Base-by-base conservation (phyloP, 805 yeast species). In the Debaryomyces castellii region DNA sequence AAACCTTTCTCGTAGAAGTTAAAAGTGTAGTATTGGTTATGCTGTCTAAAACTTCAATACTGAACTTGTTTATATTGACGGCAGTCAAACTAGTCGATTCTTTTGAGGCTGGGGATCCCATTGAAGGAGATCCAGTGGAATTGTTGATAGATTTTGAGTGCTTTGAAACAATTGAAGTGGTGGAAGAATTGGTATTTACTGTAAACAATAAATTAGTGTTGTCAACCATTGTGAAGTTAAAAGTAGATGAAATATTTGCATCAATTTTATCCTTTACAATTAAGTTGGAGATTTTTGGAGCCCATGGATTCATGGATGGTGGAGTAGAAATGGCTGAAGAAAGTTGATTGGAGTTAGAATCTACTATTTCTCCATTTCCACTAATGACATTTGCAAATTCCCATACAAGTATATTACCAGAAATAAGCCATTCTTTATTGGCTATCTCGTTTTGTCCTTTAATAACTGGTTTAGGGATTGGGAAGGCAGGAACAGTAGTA, bases 361-460 rank as follows among this genome's bases (percentile, higher is more conserved):
- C 17, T 5, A 49, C 20, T 9, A 58, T 41, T 6, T 48, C 57
- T 45, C 63, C 66, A 21, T 44, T 45, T 16, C 58, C 49, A 7
- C 41, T 14, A 18, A 39, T 11, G 28, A 63, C 51, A 6, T 42
- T 27, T 3, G 40, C 28, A 21, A 57, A 50, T 44, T 55, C 57
- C 65, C 64, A 62, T 32, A 54, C 57, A 37, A 60, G 57, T 35
- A 63, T 51, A 44, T 59, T 60, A 46, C 65, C 66, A 27, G 60
- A 47, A 14, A 63, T 39, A 24, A 52, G 54, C 68, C 68, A 63
- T 11, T 44, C 35, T 25, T 52, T 52, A 11, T 51, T 39, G 18
- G 58, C 47, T 11, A 52, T 46, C 22, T 50, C 51, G 45, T 40
- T 40, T 14, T 46, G 44, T 41, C 45, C 49, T 14, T 47, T 40